phyloP scores from a whole-genome alignment of 176 grass and related monocot species.

The Triticum monococcum region DNA sequence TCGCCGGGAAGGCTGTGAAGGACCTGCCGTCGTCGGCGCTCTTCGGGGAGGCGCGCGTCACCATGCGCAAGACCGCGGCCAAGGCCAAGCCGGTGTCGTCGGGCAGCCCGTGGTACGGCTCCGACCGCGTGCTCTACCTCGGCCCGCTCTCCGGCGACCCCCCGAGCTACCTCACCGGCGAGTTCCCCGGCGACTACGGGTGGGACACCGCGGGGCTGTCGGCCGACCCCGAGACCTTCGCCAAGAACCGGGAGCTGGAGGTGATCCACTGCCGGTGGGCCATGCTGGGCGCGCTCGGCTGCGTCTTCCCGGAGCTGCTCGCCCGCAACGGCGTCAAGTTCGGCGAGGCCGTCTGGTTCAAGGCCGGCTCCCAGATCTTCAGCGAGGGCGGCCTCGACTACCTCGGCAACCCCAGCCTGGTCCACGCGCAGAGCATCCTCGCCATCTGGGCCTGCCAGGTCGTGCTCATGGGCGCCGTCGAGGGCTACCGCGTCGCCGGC shows the following conservation, averaged over 20 bases:
- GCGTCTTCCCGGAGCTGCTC: conserved; percentile 85
- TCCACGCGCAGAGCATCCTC: conserved; percentile 91
- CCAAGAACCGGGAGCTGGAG: conserved; percentile 88
- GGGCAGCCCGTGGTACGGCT: conserved; percentile 83
- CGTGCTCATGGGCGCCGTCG: conserved; percentile 84
- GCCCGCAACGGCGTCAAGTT: conserved; percentile 85
- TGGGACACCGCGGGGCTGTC: conserved; percentile 84
- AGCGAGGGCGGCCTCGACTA: conserved; percentile 87
- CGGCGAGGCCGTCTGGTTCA: conserved; percentile 95
- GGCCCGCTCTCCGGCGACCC: conserved; percentile 79
- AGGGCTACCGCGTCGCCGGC: conserved; percentile 80
- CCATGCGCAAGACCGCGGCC: conserved; percentile 58
- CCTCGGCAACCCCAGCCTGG: conserved; percentile 77
- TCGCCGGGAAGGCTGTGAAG: conserved; percentile 51
- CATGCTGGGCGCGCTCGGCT: conserved; percentile 84
- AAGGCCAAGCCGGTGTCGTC: conserved; percentile 47
- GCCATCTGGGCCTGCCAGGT: conserved; percentile 90
- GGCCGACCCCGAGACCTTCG: conserved; percentile 79
- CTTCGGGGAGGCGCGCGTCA: conserved; percentile 45
- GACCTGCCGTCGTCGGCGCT: conserved; percentile 30
- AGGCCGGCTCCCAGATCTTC: conserved; percentile 82
- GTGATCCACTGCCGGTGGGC: conserved; percentile 89
- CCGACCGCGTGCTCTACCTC: conserved; percentile 74
- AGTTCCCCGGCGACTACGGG: conserved; percentile 92
- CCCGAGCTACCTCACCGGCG: conserved; percentile 74